Conservation (phyloP, 2,329 filamentous ascomycete species). For the Mollisiaceae sp. region DNA sequence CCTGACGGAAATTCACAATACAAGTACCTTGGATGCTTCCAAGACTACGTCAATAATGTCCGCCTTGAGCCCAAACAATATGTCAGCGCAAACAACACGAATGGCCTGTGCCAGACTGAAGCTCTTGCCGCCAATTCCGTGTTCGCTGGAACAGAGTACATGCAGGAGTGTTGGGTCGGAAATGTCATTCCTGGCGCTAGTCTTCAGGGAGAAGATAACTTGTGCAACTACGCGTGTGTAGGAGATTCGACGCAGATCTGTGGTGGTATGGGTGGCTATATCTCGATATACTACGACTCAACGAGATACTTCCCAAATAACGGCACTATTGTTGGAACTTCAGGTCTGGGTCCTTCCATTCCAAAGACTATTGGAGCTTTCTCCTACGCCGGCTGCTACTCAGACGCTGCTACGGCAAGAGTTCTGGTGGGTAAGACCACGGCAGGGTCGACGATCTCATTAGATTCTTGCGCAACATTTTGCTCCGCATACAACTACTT, state of each 20-base stretch:
- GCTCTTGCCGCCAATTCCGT: conserved; percentile 8
- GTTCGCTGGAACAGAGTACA: conserved; percentile 25
- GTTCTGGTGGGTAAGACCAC: conserved; percentile 14
- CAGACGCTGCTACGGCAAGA: conserved; percentile 8
- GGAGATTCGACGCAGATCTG: conserved; percentile 20
- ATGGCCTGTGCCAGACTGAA: conserved; percentile 25
- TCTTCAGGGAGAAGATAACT: conserved; percentile 13
- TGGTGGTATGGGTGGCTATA: conserved; percentile 23
- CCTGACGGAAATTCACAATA: conserved; percentile 12
- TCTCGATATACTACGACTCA: conserved; percentile 26
- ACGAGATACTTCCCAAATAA: conserved; percentile 23
- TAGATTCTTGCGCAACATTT: conserved; percentile 29
- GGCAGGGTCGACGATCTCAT: conserved; percentile 24
- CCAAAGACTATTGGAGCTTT: conserved; percentile 21
- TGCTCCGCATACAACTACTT: conserved; percentile 38
- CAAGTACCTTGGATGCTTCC: conserved; percentile 26
- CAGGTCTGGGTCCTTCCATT: conserved; percentile 16
- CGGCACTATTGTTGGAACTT: conserved; percentile 13
- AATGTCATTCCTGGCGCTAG: conserved; percentile 17
- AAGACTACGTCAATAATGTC: conserved; percentile 21
- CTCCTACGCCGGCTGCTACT: conserved; percentile 24
- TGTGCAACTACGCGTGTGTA: conserved; percentile 20
- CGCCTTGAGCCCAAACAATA: conserved; percentile 20
- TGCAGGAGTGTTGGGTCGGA: conserved; percentile 25
- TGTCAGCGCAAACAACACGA: conserved; percentile 19